Conservation (phyloP, 2,329 filamentous ascomycete species). For the Diplodia sapinea region DNA sequence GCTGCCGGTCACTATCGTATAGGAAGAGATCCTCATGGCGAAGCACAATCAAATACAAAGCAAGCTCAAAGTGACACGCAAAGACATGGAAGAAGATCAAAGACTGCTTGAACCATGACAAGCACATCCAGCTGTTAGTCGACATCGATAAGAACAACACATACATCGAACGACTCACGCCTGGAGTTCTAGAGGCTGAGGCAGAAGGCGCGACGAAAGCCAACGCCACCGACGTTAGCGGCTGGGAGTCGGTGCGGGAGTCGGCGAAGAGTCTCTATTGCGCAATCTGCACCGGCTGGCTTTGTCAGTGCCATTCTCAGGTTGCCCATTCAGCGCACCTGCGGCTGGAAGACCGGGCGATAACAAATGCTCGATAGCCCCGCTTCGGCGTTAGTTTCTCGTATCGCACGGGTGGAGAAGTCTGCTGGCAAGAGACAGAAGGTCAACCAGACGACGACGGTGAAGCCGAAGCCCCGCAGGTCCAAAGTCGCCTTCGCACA, state of each 20-base stretch:
- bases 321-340: neutral
- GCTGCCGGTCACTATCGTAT: too few species aligned
- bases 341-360: constrained; percentile 10
- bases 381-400: constrained; percentile 12
- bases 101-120: neutral
- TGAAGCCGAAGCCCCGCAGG: neutral
- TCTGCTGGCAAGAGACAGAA: constrained; percentile 13
- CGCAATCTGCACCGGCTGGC: constrained; percentile 24
- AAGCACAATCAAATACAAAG: neutral
- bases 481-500: constrained; percentile 10
- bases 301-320: constrained; percentile 11
- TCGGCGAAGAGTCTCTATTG: constrained; percentile 16
- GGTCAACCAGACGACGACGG: neutral
- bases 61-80: neutral
- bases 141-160: constrained; percentile 9
- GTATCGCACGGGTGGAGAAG: constrained; percentile 6
- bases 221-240: constrained; percentile 7
- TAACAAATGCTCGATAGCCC: constrained; percentile 3
- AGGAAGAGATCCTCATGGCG: neutral
- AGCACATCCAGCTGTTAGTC: constrained; percentile 8
- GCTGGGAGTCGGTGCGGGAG: constrained; percentile 4
- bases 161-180: constrained; percentile 14
- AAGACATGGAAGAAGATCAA: constrained; percentile 15
- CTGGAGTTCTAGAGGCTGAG: neutral
- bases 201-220: constrained; percentile 3